These are phyloP conservation scores for Termitomyces eurrhizus DNA, from an alignment of 768 basidiomycete species.

Conservation along the genomic window DNA sequence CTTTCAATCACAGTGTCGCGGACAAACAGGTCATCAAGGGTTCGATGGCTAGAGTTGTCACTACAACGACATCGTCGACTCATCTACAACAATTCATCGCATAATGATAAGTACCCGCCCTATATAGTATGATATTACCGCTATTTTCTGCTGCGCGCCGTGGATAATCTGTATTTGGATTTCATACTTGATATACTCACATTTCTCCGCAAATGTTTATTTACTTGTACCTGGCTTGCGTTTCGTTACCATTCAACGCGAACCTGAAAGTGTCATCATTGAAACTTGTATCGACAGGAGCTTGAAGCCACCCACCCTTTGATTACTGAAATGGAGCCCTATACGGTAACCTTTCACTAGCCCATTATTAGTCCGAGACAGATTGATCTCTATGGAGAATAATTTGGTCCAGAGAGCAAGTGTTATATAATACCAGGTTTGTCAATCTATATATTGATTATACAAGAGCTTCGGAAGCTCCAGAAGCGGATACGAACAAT, in stretches of 20 bases:
- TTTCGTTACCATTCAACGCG: neutral
- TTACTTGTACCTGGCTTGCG: neutral
- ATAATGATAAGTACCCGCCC: slow-evolving; percentile 3
- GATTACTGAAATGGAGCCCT: neutral
- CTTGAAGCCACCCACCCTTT: neutral
- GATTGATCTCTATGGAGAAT: neutral
- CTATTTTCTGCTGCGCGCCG: neutral
- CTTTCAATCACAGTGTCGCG: slow-evolving; percentile 30
- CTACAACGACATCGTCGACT: slow-evolving; percentile 15
- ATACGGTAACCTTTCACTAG: too few species aligned
- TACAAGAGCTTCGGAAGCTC: neutral
- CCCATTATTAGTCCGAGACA: too few species aligned
- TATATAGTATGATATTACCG: neutral
- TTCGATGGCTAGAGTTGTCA: slow-evolving; percentile 50
- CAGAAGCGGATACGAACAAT: neutral
- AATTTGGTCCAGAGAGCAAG: too few species aligned
- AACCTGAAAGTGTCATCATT: neutral
- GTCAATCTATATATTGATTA: neutral
- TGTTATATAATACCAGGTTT: neutral
- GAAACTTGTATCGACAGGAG: neutral
- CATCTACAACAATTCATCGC: slow-evolving; percentile 24
- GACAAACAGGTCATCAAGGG: slow-evolving; percentile 52
- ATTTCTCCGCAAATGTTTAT: neutral
- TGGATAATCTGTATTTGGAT: neutral
- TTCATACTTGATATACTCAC: neutral